Percentiles rank a stretch among this genome's conserved stretches.
Conservation (phyloP, 352 stramenopile species). For the Globisporangium parvum region DNA sequence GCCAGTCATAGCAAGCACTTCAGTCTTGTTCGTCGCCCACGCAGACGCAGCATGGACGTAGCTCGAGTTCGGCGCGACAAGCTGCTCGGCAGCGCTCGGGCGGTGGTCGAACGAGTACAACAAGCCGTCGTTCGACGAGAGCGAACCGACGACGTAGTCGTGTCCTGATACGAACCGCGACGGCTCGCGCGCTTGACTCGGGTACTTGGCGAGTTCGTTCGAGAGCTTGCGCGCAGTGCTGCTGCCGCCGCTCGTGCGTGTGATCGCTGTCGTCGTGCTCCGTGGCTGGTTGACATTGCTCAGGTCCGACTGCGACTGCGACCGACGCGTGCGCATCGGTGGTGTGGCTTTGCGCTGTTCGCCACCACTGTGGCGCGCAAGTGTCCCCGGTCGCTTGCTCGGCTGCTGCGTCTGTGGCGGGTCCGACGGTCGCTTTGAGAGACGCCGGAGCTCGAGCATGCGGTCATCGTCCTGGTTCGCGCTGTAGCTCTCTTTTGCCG, state of each 20-base stretch:
- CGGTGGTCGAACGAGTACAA: conserved; percentile 39
- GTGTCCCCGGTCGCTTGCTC: neutral
- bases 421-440: conserved; percentile 9
- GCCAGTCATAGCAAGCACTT: conserved; percentile 64
- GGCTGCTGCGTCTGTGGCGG: neutral
- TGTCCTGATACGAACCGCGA: conserved; percentile 5
- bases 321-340: conserved; percentile 16
- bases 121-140: conserved; percentile 22
- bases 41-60: conserved; percentile 66
- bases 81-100: conserved; percentile 39
- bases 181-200: neutral
- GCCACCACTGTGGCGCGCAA: conserved; percentile 8
- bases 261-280: conserved; percentile 5
- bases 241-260: conserved; percentile 4
- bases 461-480: conserved; percentile 27
- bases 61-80: conserved; percentile 49
- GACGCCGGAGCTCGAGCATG: conserved; percentile 26
- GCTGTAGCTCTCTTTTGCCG: conserved; percentile 17
- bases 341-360: conserved; percentile 7
- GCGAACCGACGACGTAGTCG: conserved; percentile 13
- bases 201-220: conserved; percentile 12
- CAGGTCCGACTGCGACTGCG: conserved; percentile 41
- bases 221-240: conserved; percentile 9
- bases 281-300: conserved; percentile 21
- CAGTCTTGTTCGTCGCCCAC: conserved; percentile 67